Percentiles rank a stretch among this genome's conserved stretches.
phyloP scores from a whole-genome alignment of 2,329 filamentous ascomycete genomes.

The Neofusicoccum cordaticola region DNA sequence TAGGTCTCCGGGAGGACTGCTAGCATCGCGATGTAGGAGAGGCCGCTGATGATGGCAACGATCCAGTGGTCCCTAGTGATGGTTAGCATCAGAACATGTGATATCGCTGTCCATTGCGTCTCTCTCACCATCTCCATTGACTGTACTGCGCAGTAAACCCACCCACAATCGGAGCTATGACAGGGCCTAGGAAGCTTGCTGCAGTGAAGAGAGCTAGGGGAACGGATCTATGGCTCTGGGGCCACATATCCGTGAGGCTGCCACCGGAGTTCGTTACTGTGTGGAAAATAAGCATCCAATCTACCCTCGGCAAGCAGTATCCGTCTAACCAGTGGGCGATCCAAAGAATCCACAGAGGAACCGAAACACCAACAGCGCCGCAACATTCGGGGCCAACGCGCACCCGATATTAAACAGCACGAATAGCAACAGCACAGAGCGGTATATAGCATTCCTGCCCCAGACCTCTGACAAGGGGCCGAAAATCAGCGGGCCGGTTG shows the following conservation, averaged over 20 bases:
- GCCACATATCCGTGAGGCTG: constrained; percentile 70
- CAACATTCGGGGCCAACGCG: constrained; percentile 43
- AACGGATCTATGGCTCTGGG: constrained; percentile 76
- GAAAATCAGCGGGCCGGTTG: constrained; percentile 52
- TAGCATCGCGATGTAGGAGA: constrained; percentile 23
- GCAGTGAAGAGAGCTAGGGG: constrained; percentile 54
- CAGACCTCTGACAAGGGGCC: constrained; percentile 55
- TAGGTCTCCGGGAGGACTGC: constrained; percentile 68
- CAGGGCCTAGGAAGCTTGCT: constrained; percentile 47
- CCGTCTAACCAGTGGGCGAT: constrained; percentile 62
- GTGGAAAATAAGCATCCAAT: constrained; percentile 30
- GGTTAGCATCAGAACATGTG: too few relatives aligned
- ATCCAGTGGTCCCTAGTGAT: constrained; percentile 62
- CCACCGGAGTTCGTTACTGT: constrained; percentile 19
- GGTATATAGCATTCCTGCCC: constrained; percentile 52
- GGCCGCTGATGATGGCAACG: constrained; percentile 68
- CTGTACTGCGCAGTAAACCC: constrained; percentile 50
- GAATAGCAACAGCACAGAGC: constrained; percentile 51
- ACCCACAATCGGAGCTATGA: constrained; percentile 48
- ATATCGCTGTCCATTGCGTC: too few relatives aligned
- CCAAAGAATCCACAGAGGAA: constrained; percentile 58
- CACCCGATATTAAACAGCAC: constrained; percentile 53
- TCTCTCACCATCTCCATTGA: constrained; percentile 61
- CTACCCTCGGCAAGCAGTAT: constrained; percentile 49
- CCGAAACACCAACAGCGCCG: constrained; percentile 43